Evolutionary conservation across 2,329 filamentous ascomycete species (phyloP), one percentile per base, ranked within the genome.

Genomic region (Lachnellula suecica): DNA sequence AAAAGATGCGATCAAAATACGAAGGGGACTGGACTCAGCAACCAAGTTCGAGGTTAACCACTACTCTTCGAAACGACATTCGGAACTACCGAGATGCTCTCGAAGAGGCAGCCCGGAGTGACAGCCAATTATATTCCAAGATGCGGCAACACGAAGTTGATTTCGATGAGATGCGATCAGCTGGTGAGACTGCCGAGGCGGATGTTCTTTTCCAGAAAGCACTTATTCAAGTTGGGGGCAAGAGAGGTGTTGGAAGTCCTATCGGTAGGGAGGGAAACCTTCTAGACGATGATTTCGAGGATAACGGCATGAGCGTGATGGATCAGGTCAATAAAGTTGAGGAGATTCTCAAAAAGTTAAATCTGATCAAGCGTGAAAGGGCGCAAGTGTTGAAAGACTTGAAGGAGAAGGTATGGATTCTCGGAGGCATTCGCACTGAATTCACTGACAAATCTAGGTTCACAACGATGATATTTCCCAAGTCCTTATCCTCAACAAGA

Each of bases 1-100:
- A 99, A 70, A 99, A 97, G 77, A 99, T 99, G 94, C 84, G 94
- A 43, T 95, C 91, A 11, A 99, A 99, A 69, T 97, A 97, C 68
- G 92, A 93, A 50, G 81, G 79, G 24, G 93, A 97, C 49, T 99
- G 94, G 94, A 96, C 91, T 17, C 94, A 99, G 65, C 94, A 99
- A 66, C 94, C 94, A 10, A 97, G 93, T 68, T 90, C 89, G 27
- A 81, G 90, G 51, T 79, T 99, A 37, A 99, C 93, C 1, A 85
- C 89, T 4, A 97, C 93, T 0, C 74, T 99, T 45, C 83, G 92
- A 50, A 87, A 84, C 53, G 94, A 99, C 67, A 88, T 97, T 48
- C 81, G 88, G 56, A 93, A 88, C 64, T 97, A 97, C 66, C 84
- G 87, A 25, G 88, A 92, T 52, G 94, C 94, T 0, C 78, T 97